Base-by-base conservation (phyloP, 2,329 filamentous ascomycete species). In the Aspergillaceae sp. region DNA sequence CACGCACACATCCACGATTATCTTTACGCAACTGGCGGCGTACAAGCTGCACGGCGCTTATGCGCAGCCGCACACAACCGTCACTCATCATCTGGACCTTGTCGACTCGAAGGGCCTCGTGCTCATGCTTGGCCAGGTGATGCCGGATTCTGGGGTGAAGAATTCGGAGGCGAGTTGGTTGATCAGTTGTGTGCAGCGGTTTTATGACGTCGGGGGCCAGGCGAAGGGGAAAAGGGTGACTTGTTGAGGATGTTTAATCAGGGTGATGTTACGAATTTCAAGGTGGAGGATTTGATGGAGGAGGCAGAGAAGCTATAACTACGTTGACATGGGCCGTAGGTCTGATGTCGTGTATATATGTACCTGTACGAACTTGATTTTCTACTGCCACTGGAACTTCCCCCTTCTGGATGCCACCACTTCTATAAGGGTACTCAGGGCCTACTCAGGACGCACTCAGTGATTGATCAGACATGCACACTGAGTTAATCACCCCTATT, bases 21-120 rank as follows among this genome's bases (percentile, higher is more conserved):
- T 98, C 32, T 97, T 98, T 71, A 98, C 92, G 0, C 86, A 92
- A 61, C 76, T 98, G 30, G 91, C 87, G 10, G 88, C 96, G 64
- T 98, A 86, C 73, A 96, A 97, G 74, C 71, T 87, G 48, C 78
- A 91, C 43, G 90, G 90, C 43, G 87, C 95, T 66, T 98, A 82
- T 62, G 88, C 88, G 40, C 81, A 85, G 66, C 90, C 92, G 41
- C 92, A 98, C 63, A 98, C 92, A 0, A 96, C 88, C 2, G 74
- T 97, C 46, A 96, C 91, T 36, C 89, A 97, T 67, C 87, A 98
- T 68, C 71, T 84, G 10, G 92, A 98, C 66, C 71, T 96, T 2
- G 79, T 79, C 0, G 74, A 77, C 48, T 78, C 81, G 7, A 87
- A 88, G 58, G 87, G 83, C 4, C 61, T 97, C 28, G 89, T 96